Evolutionary conservation across 805 yeast genomes (phyloP), one percentile per base, ranked within the genome.

Genomic region (Pichia deserticola): DNA sequence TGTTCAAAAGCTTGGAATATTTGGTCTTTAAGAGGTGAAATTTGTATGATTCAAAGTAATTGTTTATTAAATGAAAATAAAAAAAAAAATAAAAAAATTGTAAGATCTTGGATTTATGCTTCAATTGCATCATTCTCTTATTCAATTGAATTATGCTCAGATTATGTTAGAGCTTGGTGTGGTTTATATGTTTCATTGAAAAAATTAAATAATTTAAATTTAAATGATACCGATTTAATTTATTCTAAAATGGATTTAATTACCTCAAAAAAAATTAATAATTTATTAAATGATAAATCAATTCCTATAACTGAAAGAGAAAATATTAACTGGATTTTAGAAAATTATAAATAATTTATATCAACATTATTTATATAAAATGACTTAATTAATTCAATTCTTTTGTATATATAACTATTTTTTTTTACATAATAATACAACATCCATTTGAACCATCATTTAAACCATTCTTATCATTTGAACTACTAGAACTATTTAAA

Each of bases 61-160:
- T 36, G 40, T 27, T 15, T 13, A 11, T 15, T 27, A 5, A 27
- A 15, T 4, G 47, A 48, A 13, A 36, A 38, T 27, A 13, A 35
- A 2, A 20, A 20, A 30, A 33, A 8, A 8, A 10, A 40, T 43
- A 40, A 39, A 34, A 5, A 30, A 34, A 45, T 29, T 13, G 39
- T 12, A 9, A 40, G 12, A 15, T 44, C 48, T 12, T 53, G 56
- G 56, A 28, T 51, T 13, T n/a, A 32, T 25, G 20, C 45, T n/a
- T 43, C 51, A 8, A 49, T 55, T 13, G 44, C 50, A 4, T 54
- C 51, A n/a, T 55, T 54, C 43, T 47, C 53, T 4, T 39, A 95
- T 55, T 68, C 89, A 8, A 81, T 89, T 6, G 98, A 93, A 64
- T 70, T 90, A 37, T 82, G 88, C 58, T 85, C 84, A 42, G 70